phyloP scores from a whole-genome alignment of 2,329 filamentous ascomycete species.

The Penicillium sp. region DNA sequence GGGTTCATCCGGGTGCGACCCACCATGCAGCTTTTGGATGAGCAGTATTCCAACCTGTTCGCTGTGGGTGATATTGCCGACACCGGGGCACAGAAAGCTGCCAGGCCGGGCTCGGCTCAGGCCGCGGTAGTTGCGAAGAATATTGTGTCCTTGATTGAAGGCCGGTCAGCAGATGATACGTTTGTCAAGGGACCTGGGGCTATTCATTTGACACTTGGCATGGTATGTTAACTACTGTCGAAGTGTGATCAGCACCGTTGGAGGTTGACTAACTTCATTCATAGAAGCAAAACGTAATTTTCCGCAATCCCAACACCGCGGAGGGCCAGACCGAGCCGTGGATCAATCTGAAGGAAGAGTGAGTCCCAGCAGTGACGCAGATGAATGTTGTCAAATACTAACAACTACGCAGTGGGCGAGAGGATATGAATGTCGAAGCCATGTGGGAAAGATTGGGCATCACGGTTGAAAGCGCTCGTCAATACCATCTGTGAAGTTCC shows the following conservation, averaged over 20 bases:
- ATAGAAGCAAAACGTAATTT: conserved; percentile 40
- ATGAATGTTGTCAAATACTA: neutral
- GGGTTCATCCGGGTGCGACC: conserved; percentile 36
- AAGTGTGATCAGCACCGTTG: neutral
- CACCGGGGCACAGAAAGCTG: conserved; percentile 38
- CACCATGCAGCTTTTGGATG: conserved; percentile 37
- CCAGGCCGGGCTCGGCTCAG: conserved; percentile 34
- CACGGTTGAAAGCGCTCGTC: conserved; percentile 26
- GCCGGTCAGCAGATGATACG: conserved; percentile 22
- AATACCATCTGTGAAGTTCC: conserved; percentile 35
- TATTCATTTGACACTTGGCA: conserved; percentile 37
- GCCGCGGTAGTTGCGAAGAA: conserved; percentile 36
- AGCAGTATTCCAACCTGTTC: conserved; percentile 33
- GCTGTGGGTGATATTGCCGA: conserved; percentile 41
- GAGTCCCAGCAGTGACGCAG: conserved; percentile 11
- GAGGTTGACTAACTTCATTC: neutral
- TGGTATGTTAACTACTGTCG: conserved; percentile 25
- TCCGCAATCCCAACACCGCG: conserved; percentile 37
- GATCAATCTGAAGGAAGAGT: conserved; percentile 36
- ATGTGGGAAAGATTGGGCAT: conserved; percentile 39
- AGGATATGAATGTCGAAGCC: conserved; percentile 40
- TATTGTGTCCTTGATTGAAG: conserved; percentile 35
- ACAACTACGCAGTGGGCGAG: conserved; percentile 29
- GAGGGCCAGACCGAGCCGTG: conserved; percentile 38
- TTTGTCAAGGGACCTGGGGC: conserved; percentile 31